Percentiles rank a stretch among this genome's conserved stretches.
These are phyloP conservation scores for Hyparrhenia diplandra DNA, from an alignment of 176 grass and related monocot genomes.

Conservation along the genomic window DNA sequence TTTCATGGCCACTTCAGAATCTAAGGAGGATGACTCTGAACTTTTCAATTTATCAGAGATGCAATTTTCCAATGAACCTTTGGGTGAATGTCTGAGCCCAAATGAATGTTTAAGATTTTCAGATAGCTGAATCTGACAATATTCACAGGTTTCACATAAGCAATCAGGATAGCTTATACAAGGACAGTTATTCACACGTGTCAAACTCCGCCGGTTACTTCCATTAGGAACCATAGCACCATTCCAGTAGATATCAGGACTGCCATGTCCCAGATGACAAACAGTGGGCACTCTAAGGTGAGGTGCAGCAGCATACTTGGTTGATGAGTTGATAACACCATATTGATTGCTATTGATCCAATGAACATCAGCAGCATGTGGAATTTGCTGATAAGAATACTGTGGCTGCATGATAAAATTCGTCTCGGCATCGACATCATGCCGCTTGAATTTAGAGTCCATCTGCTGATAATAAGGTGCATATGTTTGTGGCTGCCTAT, in stretches of 20 bases:
- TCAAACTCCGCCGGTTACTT: conserved; percentile 20
- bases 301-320: conserved; percentile 2
- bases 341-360: conserved; percentile 13
- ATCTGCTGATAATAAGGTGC: conserved; percentile 28
- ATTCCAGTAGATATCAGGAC: conserved; percentile 12
- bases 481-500: not conserved
- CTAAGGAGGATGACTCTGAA: not conserved
- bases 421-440: conserved; percentile 32
- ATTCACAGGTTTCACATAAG: conserved; percentile 27
- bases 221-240: not conserved
- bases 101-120: conserved; percentile 25
- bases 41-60: conserved; percentile 1
- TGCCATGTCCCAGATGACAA: conserved; percentile 17
- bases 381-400: conserved; percentile 26
- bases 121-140: conserved; percentile 25
- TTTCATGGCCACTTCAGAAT: conserved; percentile 4
- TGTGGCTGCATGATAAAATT: conserved; percentile 14
- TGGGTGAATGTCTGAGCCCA: not conserved
- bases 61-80: not conserved
- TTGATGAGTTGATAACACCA: not conserved
- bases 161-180: conserved; percentile 25
- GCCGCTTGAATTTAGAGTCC: conserved; percentile 13
- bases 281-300: not conserved
- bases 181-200: conserved; percentile 12
- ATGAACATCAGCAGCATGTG: conserved; percentile 29